phyloP scores from a whole-genome alignment of 139 green algal genomes.

The Pedinophyceae sp. region DNA sequence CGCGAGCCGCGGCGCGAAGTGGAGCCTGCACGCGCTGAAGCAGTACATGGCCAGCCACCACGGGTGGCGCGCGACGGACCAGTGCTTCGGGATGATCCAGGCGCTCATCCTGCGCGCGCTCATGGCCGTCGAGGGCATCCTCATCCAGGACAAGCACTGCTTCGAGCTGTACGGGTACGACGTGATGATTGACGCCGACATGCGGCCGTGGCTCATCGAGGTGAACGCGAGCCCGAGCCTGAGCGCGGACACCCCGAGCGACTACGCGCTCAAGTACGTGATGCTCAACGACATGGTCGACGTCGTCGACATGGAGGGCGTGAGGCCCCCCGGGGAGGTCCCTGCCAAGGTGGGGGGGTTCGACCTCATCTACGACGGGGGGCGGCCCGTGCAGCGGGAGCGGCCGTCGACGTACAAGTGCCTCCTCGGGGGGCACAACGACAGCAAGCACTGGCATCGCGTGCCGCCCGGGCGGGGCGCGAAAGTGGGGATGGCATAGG shows the following conservation, averaged over 20 bases:
- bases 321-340: constrained; percentile 20
- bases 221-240: constrained; percentile 57
- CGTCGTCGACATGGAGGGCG: constrained; percentile 28
- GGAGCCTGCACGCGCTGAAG: constrained; percentile 31
- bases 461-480: too few relatives aligned
- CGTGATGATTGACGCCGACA: constrained; percentile 40
- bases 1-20: constrained; percentile 49
- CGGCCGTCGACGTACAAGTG: too few relatives aligned
- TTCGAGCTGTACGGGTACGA: constrained; percentile 70
- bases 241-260: constrained; percentile 27
- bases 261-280: constrained; percentile 47
- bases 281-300: constrained; percentile 43
- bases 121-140: constrained; percentile 36
- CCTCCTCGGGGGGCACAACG: too few relatives aligned
- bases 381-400: too few relatives aligned
- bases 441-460: too few relatives aligned
- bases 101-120: neutral
- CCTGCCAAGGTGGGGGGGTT: constrained; percentile 38
- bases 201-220: constrained; percentile 44
- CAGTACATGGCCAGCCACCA: constrained; percentile 16
- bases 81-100: constrained; percentile 32
- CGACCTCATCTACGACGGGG: constrained; percentile 58
- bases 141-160: constrained; percentile 61
- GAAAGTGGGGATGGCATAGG: too few relatives aligned
- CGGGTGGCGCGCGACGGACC: constrained; percentile 14